These are phyloP conservation scores for Beauveria sp. DNA, from an alignment of 2,329 filamentous ascomycete species.

Conservation along the genomic window DNA sequence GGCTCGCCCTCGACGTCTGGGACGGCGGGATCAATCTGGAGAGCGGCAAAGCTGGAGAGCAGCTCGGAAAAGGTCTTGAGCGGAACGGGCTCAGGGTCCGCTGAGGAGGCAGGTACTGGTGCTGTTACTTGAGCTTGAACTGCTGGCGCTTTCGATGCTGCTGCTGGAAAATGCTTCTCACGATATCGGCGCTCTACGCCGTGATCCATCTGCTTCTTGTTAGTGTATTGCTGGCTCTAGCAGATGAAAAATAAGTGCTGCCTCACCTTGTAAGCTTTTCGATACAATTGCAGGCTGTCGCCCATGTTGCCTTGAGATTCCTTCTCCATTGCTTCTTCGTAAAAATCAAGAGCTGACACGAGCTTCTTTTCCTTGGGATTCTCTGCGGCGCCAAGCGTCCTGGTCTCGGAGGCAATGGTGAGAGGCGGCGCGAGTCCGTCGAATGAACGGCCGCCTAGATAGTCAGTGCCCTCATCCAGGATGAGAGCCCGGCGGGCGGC, in stretches of 20 bases:
- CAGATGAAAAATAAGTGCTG: neutral
- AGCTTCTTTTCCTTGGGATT: constrained; percentile 39
- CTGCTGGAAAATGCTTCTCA: constrained; percentile 76
- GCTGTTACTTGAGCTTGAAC: constrained; percentile 15
- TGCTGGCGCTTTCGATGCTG: constrained; percentile 35
- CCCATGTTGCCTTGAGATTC: constrained; percentile 79
- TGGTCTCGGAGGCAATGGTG: constrained; percentile 11
- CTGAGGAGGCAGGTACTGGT: constrained; percentile 30
- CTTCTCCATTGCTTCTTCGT: constrained; percentile 83
- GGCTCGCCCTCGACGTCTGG: constrained; percentile 65
- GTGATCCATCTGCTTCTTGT: constrained; percentile 60
- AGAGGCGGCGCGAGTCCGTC: constrained; percentile 20
- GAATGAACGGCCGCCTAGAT: constrained; percentile 24
- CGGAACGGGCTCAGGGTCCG: constrained; percentile 21
- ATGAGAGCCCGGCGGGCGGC: neutral
- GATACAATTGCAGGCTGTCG: constrained; percentile 81
- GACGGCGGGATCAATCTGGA: constrained; percentile 60
- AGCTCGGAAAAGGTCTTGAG: constrained; percentile 57
- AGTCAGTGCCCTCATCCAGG: constrained; percentile 20
- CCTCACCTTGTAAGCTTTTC: constrained; percentile 76
- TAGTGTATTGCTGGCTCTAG: neutral
- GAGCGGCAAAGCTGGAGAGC: constrained; percentile 63
- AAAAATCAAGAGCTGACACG: constrained; percentile 79
- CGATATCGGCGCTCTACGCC: constrained; percentile 80
- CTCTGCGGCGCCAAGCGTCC: constrained; percentile 13